Evolutionary conservation across 164 flowering plant species (phyloP), one percentile per base, ranked within the genome.

Genomic region (Hamamelis virginiana): DNA sequence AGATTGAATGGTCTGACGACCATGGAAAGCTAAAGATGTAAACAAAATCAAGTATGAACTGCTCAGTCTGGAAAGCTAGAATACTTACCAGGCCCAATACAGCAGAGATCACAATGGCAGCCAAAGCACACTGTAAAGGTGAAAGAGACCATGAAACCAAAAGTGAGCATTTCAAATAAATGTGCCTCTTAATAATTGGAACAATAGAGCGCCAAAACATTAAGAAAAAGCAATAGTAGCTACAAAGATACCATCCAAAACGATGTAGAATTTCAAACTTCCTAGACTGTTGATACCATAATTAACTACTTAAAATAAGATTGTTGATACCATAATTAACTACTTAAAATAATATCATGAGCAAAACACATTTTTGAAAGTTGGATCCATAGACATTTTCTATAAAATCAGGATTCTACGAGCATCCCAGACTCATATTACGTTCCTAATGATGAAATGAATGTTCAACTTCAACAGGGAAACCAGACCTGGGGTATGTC

Each of bases 91-190:
- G 80, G 52, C 96, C 91, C 73, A 91, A 82, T 10, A 96, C 98
- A 74, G 98, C 99, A 75, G 99, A 90, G 53, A 90, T 83, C 66
- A 96, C 99, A 64, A 96, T 96, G 69, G 98, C 99, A 71, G 99
- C 98, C 75, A 96, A 78, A 78, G 87, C 86, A 87, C 97, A 96
- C 99, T 96, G 96, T 26, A 70, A 77, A 71, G 52, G n/a, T 43
- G 33, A 62, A 4, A 63, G 38, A 64, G 25, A 67, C 19, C 21
- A 66, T 18, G 59, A 71, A 38, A 18, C 44, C 45, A 27, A 56
- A 13, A 43, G 44, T 64, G 63, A 69, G 77, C 63, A 16, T 58
- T 33, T 58, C 68, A 68, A 46, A 38, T 26, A 23, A 21, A 47
- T 44, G 45, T 33, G 27, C 26, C 1, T 6, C 44, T 26, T 8